These are phyloP conservation scores for Globisporangium nodosum DNA, from an alignment of 352 stramenopile genomes.

Conservation along the genomic window DNA sequence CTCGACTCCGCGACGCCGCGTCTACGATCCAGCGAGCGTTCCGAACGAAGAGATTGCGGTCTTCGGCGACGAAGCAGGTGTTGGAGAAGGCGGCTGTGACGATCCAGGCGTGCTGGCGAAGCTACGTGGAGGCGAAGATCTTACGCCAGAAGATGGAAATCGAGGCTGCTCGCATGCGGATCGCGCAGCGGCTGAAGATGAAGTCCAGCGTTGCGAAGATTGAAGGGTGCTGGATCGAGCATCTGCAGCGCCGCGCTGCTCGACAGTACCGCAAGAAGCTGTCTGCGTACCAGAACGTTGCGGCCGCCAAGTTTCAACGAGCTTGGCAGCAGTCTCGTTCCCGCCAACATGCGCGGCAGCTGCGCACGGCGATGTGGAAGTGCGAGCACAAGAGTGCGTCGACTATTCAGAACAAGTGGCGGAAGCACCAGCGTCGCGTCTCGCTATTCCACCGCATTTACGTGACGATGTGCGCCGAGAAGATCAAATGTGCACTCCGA, in stretches of 20 bases:
- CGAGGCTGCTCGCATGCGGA: constrained; percentile 16
- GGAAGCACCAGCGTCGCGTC: background rate
- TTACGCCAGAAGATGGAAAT: constrained; percentile 10
- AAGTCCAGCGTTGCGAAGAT: constrained; percentile 31
- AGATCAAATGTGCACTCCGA: constrained; percentile 13
- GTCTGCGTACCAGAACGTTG: background rate
- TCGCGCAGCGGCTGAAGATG: constrained; percentile 18
- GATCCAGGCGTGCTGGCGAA: constrained; percentile 37
- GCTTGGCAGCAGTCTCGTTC: constrained; percentile 4
- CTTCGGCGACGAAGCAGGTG: constrained; percentile 13
- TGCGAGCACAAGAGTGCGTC: constrained; percentile 4
- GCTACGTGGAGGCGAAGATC: constrained; percentile 17
- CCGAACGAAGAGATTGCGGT: constrained; percentile 16
- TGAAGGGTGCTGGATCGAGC: constrained; percentile 31
- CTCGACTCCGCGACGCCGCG: constrained; percentile 24
- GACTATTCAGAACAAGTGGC: constrained; percentile 11
- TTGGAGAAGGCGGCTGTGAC: constrained; percentile 3
- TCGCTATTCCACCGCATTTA: constrained; percentile 6
- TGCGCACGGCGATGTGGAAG: constrained; percentile 10
- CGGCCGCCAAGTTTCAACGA: constrained; percentile 3
- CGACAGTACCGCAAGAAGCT: constrained; percentile 30
- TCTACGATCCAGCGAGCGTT: constrained; percentile 31
- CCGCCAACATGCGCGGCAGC: background rate
- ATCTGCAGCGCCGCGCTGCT: constrained; percentile 28
- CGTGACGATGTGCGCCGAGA: constrained; percentile 8